A percentile compares a stretch with the other conserved stretches of the same genome.
phyloP scores from a whole-genome alignment of 1,139 yeast species.

The Magnusiomyces tetraspermus region DNA sequence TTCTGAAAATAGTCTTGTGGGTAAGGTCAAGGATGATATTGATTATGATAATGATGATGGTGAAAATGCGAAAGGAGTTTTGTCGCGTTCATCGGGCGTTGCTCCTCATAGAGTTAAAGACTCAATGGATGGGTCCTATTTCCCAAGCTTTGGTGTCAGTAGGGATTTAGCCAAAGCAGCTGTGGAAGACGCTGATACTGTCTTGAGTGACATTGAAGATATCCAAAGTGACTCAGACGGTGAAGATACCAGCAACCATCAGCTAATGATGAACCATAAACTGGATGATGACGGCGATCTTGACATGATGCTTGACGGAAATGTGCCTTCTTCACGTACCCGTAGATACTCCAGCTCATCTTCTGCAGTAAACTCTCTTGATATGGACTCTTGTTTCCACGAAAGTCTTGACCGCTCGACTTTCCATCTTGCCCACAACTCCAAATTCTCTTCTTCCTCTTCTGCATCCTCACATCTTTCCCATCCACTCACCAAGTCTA shows the following conservation, averaged over 20 bases:
- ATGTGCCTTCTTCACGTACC: background rate
- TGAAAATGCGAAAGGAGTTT: background rate
- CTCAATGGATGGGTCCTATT: background rate
- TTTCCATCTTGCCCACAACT: background rate
- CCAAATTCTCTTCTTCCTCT: background rate
- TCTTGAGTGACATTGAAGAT: background rate
- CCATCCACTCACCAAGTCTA: background rate
- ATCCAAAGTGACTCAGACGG: background rate
- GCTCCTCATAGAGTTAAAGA: background rate
- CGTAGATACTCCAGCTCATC: background rate
- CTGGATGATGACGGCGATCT: background rate
- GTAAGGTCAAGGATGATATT: too few relatives aligned
- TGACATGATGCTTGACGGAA: background rate
- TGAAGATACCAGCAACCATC: background rate
- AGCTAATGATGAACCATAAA: background rate
- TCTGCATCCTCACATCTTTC: background rate
- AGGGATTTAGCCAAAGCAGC: conserved; percentile 1
- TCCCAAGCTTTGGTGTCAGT: background rate
- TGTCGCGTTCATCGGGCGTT: background rate
- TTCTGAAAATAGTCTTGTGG: too few relatives aligned
- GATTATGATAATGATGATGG: background rate
- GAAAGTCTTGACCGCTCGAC: background rate
- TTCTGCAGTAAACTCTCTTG: background rate
- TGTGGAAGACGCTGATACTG: background rate
- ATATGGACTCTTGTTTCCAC: background rate